Conservation (phyloP, 495 filamentous ascomycete genomes). For the Choiromyces venosus region DNA sequence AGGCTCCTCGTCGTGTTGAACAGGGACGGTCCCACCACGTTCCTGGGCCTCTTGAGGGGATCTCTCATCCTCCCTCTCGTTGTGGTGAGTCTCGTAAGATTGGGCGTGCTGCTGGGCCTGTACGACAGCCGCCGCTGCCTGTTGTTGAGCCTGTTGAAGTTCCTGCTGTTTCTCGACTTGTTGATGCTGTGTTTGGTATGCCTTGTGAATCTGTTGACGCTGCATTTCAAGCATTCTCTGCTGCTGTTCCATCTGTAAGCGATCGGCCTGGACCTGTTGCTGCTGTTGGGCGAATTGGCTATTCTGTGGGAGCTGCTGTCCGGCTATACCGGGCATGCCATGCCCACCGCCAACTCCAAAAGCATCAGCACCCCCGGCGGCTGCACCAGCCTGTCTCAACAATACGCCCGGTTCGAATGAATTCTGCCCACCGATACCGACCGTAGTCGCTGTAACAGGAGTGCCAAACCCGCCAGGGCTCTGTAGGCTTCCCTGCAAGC, state of each 20-base stretch:
- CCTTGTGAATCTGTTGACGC: constrained; percentile 37
- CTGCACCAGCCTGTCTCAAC: constrained; percentile 39
- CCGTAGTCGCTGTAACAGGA: constrained; percentile 26
- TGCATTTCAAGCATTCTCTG: constrained; percentile 50
- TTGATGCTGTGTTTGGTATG: constrained; percentile 50
- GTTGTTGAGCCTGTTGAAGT: constrained; percentile 55
- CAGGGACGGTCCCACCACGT: neutral
- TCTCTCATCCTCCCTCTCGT: constrained; percentile 32
- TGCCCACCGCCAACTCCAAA: constrained; percentile 28
- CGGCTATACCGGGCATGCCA: constrained; percentile 30
- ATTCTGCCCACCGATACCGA: constrained; percentile 35
- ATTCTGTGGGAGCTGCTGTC: constrained; percentile 39
- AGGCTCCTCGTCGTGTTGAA: neutral
- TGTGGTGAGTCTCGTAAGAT: constrained; percentile 20
- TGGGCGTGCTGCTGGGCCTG: constrained; percentile 41
- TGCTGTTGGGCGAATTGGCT: constrained; percentile 52
- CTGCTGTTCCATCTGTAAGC: constrained; percentile 38
- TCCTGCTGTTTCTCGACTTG: constrained; percentile 55
- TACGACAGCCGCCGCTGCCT: constrained; percentile 45
- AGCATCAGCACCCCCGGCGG: constrained; percentile 32
- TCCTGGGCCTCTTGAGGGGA: constrained; percentile 36
- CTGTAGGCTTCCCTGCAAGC: constrained; percentile 36
- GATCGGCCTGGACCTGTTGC: constrained; percentile 49
- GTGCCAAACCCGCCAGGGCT: constrained; percentile 35
- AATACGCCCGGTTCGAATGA: constrained; percentile 40